Percentiles rank a stretch among this genome's conserved stretches.
These are phyloP conservation scores for Teratosphaeria epicoccoides DNA, from an alignment of 2,329 filamentous ascomycete genomes.

Conservation along the genomic window DNA sequence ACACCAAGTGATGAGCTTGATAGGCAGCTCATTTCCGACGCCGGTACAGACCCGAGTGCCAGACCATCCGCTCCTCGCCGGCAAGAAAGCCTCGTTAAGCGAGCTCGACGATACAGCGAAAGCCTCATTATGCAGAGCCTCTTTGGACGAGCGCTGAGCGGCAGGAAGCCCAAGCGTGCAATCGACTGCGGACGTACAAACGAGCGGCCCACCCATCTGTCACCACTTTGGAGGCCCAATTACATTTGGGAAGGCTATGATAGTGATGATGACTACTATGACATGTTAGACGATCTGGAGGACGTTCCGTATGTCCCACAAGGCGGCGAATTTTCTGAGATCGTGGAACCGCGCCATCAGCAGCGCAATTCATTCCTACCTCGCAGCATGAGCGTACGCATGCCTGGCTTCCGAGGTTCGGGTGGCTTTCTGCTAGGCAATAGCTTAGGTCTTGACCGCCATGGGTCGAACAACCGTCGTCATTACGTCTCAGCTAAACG, in stretches of 20 bases:
- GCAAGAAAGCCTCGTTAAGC: constrained; percentile 32
- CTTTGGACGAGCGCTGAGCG: constrained; percentile 20
- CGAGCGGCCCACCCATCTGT: constrained; percentile 31
- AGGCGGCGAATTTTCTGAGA: constrained; percentile 38
- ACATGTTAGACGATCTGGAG: constrained; percentile 18
- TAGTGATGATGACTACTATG: constrained; percentile 28
- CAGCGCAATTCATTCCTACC: constrained; percentile 12
- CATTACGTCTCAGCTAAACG: constrained; percentile 25
- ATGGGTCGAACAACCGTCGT: constrained; percentile 34
- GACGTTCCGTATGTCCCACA: constrained; percentile 22
- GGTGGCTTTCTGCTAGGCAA: constrained; percentile 44
- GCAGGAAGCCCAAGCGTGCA: constrained; percentile 10
- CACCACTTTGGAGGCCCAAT: constrained; percentile 53
- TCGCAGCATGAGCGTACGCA: constrained; percentile 23
- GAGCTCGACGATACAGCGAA: constrained; percentile 37
- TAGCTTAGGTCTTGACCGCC: constrained; percentile 44
- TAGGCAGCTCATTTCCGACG: constrained; percentile 22
- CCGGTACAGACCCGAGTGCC: not conserved
- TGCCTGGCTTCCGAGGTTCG: constrained; percentile 30
- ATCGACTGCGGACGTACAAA: constrained; percentile 15
- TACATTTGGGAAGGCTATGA: constrained; percentile 52
- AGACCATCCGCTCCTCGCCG: constrained; percentile 19
- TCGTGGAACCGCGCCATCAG: constrained; percentile 13
- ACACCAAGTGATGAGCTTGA: constrained; percentile 41
- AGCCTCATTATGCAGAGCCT: constrained; percentile 32